phyloP scores from a whole-genome alignment of 768 basidiomycete species.

The Hericium alpestre region DNA sequence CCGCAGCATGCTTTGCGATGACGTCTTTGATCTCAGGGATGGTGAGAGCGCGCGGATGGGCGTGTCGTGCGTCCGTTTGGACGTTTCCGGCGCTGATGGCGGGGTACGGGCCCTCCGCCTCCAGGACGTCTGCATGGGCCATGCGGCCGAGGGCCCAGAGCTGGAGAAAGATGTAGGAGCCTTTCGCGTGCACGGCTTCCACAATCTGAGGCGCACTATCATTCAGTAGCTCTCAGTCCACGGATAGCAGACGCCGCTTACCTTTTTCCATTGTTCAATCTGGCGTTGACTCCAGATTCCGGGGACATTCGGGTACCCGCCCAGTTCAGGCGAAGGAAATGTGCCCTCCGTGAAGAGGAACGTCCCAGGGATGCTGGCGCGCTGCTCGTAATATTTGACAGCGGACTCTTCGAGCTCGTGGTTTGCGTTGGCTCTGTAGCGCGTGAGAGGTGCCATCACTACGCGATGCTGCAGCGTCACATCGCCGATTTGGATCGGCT shows the following conservation, averaged over 20 bases:
- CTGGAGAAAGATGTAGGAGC: conserved; percentile 42
- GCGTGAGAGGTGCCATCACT: no score
- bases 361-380: background rate
- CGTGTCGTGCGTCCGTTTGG: background rate
- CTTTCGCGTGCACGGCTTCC: conserved; percentile 43
- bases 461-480: no score
- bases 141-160: conserved; percentile 47
- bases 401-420: no score
- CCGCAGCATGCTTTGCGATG: background rate
- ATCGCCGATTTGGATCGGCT: no score
- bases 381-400: background rate
- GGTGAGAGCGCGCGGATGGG: background rate
- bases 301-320: background rate
- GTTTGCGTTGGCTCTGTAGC: no score
- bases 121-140: background rate
- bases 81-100: background rate
- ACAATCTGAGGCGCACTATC: conserved; percentile 31
- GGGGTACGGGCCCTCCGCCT: background rate
- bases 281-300: background rate
- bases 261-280: background rate
- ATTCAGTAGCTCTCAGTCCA: background rate
- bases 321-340: background rate
- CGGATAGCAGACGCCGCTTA: background rate
- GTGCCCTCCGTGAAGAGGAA: background rate
- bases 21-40: background rate